Conservation (phyloP, 306 rosid species). For the Carpinus fangiana region DNA sequence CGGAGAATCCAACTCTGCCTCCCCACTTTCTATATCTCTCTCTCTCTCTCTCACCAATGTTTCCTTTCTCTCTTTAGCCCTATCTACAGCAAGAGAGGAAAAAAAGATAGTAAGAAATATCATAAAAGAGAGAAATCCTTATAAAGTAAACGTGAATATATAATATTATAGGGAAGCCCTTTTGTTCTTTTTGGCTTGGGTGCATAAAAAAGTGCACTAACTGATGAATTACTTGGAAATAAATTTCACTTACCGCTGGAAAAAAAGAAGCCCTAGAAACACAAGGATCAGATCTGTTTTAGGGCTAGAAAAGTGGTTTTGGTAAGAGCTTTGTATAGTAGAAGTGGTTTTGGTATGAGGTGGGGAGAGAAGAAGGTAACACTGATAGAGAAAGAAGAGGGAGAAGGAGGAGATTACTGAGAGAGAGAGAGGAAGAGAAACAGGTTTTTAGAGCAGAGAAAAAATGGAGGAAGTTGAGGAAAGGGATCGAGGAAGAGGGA, state of each 20-base stretch:
- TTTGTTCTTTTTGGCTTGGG: neutral
- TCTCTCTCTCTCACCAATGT: conserved; percentile 14
- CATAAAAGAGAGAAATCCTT: neutral
- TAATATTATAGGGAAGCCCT: neutral
- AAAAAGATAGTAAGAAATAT: conserved; percentile 6
- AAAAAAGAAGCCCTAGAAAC: neutral
- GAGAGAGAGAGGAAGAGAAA: conserved; percentile 9
- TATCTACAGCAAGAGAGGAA: conserved; percentile 14
- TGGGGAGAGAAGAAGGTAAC: no score
- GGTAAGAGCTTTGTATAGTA: conserved; percentile 7
- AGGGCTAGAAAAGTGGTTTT: conserved; percentile 22
- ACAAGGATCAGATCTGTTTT: conserved; percentile 44
- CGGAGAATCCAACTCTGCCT: conserved; percentile 43
- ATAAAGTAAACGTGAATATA: no score
- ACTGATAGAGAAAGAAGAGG: no score
- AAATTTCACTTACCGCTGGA: conserved; percentile 25
- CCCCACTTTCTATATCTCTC: conserved; percentile 20
- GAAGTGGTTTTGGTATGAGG: no score
- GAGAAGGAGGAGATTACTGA: neutral
- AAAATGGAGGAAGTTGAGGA: conserved; percentile 32
- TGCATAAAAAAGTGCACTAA: neutral
- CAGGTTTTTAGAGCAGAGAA: conserved; percentile 3
- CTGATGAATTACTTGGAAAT: neutral
- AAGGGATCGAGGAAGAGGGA: conserved; percentile 38
- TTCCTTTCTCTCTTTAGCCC: conserved; percentile 20